Conservation (phyloP, 179 eudicot species). For the Gypsophila paniculata region DNA sequence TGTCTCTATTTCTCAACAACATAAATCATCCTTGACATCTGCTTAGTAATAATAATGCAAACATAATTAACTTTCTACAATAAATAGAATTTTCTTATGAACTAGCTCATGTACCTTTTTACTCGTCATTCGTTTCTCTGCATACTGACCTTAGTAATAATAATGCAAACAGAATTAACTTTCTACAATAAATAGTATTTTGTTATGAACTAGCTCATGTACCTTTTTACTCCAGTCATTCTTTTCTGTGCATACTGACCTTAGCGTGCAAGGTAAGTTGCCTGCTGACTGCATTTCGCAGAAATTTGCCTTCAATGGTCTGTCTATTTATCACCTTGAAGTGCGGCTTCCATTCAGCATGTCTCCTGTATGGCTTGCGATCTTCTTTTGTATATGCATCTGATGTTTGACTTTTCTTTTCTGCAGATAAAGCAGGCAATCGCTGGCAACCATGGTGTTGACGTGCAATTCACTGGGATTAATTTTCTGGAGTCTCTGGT, state of each 20-base stretch:
- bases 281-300: background rate
- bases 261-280: background rate
- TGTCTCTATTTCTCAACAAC: background rate
- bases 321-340: background rate
- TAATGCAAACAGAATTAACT: too few relatives aligned
- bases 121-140: background rate
- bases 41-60: background rate
- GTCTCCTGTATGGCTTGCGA: constrained; percentile 5
- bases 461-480: constrained; percentile 73
- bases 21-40: background rate
- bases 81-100: too few relatives aligned
- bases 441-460: constrained; percentile 60
- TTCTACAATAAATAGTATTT: too few relatives aligned
- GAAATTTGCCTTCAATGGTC: background rate
- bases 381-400: background rate
- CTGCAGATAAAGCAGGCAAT: constrained; percentile 77
- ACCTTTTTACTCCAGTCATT: background rate
- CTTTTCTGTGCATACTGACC: background rate
- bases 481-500: constrained; percentile 90
- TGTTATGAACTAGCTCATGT: background rate
- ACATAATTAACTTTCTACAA: background rate
- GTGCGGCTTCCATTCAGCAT: background rate
- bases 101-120: background rate
- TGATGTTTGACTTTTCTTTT: constrained; percentile 15
- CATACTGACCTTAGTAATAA: background rate